A percentile compares a stretch with the other conserved stretches of the same genome.
phyloP scores from a whole-genome alignment of 2,329 filamentous ascomycete genomes.

The Colletotrichum kahawae region DNA sequence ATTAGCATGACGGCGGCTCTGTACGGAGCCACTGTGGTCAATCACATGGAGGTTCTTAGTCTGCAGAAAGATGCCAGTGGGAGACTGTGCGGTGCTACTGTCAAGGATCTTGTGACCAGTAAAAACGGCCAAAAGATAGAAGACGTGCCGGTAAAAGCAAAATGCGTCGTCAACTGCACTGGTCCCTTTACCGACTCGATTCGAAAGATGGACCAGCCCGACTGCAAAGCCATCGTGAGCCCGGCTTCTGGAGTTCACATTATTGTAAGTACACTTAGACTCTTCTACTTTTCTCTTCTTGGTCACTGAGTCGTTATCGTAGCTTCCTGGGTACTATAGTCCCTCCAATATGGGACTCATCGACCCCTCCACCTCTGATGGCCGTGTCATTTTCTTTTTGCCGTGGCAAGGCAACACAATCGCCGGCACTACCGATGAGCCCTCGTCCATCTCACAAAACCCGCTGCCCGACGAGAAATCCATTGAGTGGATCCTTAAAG shows the following conservation, averaged over 20 bases:
- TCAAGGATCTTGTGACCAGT: slow-evolving; percentile 73
- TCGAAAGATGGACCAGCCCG: slow-evolving; percentile 80
- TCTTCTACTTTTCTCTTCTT: neutral
- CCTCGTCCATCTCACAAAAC: slow-evolving; percentile 73
- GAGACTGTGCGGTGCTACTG: slow-evolving; percentile 73
- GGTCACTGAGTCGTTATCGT: neutral
- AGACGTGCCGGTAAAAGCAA: slow-evolving; percentile 76
- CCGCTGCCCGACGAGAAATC: slow-evolving; percentile 82
- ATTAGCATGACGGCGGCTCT: slow-evolving; percentile 88
- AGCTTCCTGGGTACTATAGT: slow-evolving; percentile 82
- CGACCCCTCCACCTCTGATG: slow-evolving; percentile 85
- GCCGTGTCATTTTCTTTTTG: slow-evolving; percentile 90
- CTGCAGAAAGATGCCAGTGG: slow-evolving; percentile 78
- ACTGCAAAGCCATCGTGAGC: slow-evolving; percentile 78
- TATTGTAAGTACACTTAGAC: slow-evolving; percentile 44
- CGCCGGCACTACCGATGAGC: slow-evolving; percentile 84
- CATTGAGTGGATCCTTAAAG: slow-evolving; percentile 86
- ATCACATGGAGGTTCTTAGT: slow-evolving; percentile 80
- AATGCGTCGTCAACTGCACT: slow-evolving; percentile 86
- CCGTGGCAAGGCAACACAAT: slow-evolving; percentile 95
- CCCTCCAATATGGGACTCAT: slow-evolving; percentile 87
- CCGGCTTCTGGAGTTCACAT: slow-evolving; percentile 87
- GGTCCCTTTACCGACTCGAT: slow-evolving; percentile 88
- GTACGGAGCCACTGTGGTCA: slow-evolving; percentile 82
- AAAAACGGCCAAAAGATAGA: slow-evolving; percentile 65